A percentile compares a stretch with the other conserved stretches of the same genome.
Evolutionary conservation across 768 basidiomycete species (phyloP).

Genomic region (Suillus paluster): DNA sequence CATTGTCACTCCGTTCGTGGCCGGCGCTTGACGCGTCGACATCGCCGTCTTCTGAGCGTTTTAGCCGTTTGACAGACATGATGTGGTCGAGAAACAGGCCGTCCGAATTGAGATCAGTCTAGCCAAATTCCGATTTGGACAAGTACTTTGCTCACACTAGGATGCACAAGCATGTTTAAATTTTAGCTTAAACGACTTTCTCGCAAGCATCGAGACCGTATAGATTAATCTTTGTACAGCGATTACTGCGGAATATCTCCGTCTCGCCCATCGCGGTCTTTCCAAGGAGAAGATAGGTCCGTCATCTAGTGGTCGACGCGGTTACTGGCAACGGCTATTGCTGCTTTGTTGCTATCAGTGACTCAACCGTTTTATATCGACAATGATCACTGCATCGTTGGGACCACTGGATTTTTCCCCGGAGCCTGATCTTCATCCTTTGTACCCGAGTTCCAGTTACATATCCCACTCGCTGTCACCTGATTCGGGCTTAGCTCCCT

Average conservation of each 20-base stretch:
- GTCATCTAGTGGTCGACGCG: conserved; percentile 1
- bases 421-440: conserved; percentile 80
- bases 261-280: neutral
- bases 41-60: conserved; percentile 37
- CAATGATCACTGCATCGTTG: conserved; percentile 38
- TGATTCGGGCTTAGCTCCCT: conserved; percentile 66
- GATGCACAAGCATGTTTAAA: neutral
- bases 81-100: conserved; percentile 9
- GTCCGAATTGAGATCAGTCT: neutral
- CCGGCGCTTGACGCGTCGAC: conserved; percentile 8
- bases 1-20: conserved; percentile 6
- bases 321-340: neutral
- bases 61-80: conserved; percentile 63
- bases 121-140: neutral
- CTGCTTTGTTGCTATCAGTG: neutral
- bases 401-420: conserved; percentile 60
- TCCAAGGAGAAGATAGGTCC: conserved; percentile 3
- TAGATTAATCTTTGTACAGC: neutral
- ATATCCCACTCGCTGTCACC: conserved; percentile 67
- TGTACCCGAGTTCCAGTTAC: conserved; percentile 70
- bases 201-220: neutral
- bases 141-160: neutral
- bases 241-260: neutral
- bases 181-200: neutral
- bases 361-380: neutral